Evolutionary conservation across 2,329 filamentous ascomycete species (phyloP), one percentile per base, ranked within the genome.

Genomic region (Alternaria novae-zelandiae): DNA sequence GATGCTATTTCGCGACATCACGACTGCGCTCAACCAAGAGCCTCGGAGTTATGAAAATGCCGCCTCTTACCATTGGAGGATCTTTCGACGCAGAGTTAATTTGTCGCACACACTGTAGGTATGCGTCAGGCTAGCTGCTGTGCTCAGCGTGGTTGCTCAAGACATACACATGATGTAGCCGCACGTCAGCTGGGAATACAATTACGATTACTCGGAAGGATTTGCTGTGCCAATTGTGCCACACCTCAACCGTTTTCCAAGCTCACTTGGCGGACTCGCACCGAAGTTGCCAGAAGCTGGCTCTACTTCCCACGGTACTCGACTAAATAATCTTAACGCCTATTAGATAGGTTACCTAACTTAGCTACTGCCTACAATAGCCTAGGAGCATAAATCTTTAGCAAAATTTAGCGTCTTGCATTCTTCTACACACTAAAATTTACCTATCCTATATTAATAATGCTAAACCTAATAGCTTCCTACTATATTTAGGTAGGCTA

Each of bases 241-340:
- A 28, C 44, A 41, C 21, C 54, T 53, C 54, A 53, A 30, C 28
- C 36, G 21, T 20, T n/a, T 21, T 20, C 54, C 23, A 58, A 53
- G 54, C 28, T 57, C n/a, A 25, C 50, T 63, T 63, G 51, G 57
- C 46, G 46, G 9, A 36, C 49, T 44, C 20, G 25, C 50, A 60
- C 25, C 25, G 57, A 63, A 63, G 45, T 56, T n/a, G n/a, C n/a
- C n/a, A n/a, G n/a, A n/a, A n/a, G n/a, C n/a, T n/a, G n/a, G n/a
- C n/a, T n/a, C n/a, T n/a, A n/a, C n/a, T n/a, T n/a, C n/a, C n/a
- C n/a, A n/a, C n/a, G n/a, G n/a, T n/a, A n/a, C n/a, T n/a, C n/a
- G n/a, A n/a, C n/a, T n/a, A n/a, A n/a, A n/a, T n/a, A n/a, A n/a
- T n/a, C n/a, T n/a, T n/a, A n/a, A n/a, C n/a, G n/a, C n/a, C n/a